Evolutionary conservation across 257 asterid genomes (phyloP).

Genomic region (Rubia yunnanensis): DNA sequence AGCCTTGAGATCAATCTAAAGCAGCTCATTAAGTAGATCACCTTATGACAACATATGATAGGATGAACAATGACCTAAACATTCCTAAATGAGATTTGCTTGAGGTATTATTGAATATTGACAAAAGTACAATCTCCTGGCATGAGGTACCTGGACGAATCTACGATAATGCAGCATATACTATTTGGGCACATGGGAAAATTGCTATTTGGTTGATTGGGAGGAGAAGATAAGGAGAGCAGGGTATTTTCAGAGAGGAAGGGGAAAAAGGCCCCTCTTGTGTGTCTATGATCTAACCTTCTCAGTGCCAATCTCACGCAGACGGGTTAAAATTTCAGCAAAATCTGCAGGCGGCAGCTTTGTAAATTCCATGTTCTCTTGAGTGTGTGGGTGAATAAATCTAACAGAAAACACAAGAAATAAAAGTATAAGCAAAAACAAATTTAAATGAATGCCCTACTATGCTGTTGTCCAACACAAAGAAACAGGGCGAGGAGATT

Average conservation of each 20-base stretch:
- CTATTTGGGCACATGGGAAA: too few relatives aligned
- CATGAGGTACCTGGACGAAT: not conserved
- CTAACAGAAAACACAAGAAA: constrained; percentile 20
- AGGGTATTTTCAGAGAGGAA: too few relatives aligned
- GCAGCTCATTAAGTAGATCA: not conserved
- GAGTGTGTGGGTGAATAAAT: constrained; percentile 69
- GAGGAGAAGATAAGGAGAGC: too few relatives aligned
- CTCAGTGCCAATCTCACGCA: constrained; percentile 46
- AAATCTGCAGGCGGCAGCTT: constrained; percentile 79
- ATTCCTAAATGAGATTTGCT: not conserved
- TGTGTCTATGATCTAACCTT: constrained; percentile 29
- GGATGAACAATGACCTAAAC: not conserved
- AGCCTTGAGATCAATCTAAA: not conserved
- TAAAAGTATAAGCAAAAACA: not conserved
- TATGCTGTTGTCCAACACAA: not conserved
- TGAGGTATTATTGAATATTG: not conserved
- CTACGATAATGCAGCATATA: not conserved
- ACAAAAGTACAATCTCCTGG: not conserved
- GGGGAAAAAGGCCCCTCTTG: not conserved
- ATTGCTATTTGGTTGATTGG: too few relatives aligned
- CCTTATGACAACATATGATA: not conserved
- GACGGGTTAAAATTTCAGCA: constrained; percentile 45
- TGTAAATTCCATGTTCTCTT: constrained; percentile 51
- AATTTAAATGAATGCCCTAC: not conserved
- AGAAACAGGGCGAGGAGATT: not conserved